Evolutionary conservation across 148 eudicot genomes (phyloP).

Genomic region (Vaccinium vitisidaea): DNA sequence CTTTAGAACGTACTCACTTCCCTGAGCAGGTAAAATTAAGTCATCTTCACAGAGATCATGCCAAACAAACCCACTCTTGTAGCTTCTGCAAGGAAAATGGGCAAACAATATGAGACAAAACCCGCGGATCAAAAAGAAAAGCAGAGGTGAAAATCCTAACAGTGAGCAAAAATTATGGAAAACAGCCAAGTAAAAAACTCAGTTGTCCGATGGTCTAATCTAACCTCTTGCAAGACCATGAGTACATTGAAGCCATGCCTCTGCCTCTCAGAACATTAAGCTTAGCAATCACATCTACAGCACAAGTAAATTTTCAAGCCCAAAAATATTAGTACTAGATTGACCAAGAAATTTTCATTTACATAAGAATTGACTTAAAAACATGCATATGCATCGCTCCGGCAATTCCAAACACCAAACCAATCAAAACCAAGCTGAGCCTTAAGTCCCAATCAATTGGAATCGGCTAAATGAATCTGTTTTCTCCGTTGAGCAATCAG

Average conservation of each 20-base stretch:
- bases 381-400: neutral
- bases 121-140: neutral
- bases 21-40: conserved; percentile 77
- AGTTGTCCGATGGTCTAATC: conserved; percentile 20
- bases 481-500: too few relatives aligned
- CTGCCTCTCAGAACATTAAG: conserved; percentile 79
- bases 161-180: too few relatives aligned
- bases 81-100: conserved; percentile 58
- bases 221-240: conserved; percentile 99
- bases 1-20: conserved; percentile 87
- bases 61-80: conserved; percentile 95
- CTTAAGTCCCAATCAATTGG: too few relatives aligned
- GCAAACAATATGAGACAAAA: neutral
- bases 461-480: too few relatives aligned
- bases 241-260: conserved; percentile 89
- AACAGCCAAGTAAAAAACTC: too few relatives aligned
- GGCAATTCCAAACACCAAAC: too few relatives aligned
- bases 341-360: neutral
- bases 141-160: too few relatives aligned
- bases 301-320: neutral
- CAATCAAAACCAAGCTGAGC: too few relatives aligned
- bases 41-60: conserved; percentile 93
- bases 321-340: conserved; percentile 3
- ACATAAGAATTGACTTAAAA: neutral
- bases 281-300: conserved; percentile 82